Evolutionary conservation across 768 basidiomycete genomes (phyloP).

Genomic region (Phlebiopsis flavidoalba): DNA sequence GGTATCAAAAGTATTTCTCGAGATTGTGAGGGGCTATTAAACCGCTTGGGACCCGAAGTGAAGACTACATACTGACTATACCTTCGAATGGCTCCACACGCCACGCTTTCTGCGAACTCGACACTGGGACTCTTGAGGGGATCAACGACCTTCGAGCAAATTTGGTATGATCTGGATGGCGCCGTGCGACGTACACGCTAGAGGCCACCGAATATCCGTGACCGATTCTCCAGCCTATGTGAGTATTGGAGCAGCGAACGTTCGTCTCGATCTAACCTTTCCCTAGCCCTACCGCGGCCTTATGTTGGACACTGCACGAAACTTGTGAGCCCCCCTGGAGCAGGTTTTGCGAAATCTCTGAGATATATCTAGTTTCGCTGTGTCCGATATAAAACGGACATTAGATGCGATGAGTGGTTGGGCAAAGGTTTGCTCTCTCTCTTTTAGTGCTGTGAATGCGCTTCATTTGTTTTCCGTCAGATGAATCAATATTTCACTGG

Average conservation of each 20-base stretch:
- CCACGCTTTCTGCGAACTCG: constrained; percentile 53
- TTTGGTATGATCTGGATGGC: constrained; percentile 49
- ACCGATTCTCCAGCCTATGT: constrained; percentile 64
- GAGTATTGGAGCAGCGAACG: constrained; percentile 21
- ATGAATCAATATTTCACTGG: constrained; percentile 46
- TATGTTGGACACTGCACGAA: constrained; percentile 76
- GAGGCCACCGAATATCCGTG: constrained; percentile 55
- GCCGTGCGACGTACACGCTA: constrained; percentile 45
- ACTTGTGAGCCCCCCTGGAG: constrained; percentile 45
- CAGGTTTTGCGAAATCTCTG: neutral
- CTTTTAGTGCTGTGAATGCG: neutral
- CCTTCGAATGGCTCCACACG: constrained; percentile 50
- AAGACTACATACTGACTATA: constrained; percentile 55
- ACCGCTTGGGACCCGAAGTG: constrained; percentile 45
- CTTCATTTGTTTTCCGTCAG: constrained; percentile 15
- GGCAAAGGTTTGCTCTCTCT: constrained; percentile 18
- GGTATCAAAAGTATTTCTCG: constrained; percentile 38
- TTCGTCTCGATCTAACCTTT: neutral
- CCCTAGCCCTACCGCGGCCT: constrained; percentile 67
- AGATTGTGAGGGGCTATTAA: constrained; percentile 50
- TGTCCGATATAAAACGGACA: constrained; percentile 59
- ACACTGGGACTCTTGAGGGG: constrained; percentile 68
- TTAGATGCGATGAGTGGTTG: constrained; percentile 70
- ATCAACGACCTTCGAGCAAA: constrained; percentile 64
- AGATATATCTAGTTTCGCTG: constrained; percentile 43